phyloP scores from a whole-genome alignment of 106 monocot species.

The Phalaenopsis aphrodite region DNA sequence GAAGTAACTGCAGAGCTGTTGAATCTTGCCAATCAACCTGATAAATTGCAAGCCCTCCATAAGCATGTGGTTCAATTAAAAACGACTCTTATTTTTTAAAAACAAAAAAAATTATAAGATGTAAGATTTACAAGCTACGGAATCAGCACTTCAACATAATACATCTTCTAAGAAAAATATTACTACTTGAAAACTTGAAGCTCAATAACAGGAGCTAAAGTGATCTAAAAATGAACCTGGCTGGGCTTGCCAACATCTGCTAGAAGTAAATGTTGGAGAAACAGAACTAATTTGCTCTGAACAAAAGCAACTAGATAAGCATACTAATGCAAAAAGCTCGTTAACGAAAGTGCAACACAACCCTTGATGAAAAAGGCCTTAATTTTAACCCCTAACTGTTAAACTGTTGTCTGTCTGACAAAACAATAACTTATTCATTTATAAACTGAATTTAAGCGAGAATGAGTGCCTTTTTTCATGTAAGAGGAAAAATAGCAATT shows the following conservation, averaged over 20 bases:
- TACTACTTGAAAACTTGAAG: neutral
- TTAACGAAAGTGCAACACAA: neutral
- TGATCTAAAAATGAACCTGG: neutral
- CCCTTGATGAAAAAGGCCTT: neutral
- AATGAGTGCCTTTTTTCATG: neutral
- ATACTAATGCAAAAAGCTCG: neutral
- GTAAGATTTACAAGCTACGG: neutral
- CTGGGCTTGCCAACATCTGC: constrained; percentile 1
- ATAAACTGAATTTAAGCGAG: neutral
- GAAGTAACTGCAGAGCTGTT: constrained; percentile 74
- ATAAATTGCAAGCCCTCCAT: constrained; percentile 4
- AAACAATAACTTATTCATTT: neutral
- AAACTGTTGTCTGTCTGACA: neutral
- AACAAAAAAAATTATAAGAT: neutral
- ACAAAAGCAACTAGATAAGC: neutral
- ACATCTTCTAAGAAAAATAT: neutral
- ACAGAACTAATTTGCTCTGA: neutral
- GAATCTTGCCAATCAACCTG: constrained; percentile 94
- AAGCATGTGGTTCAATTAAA: neutral
- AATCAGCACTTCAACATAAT: neutral
- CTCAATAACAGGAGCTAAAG: neutral
- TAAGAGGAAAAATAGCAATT: too few relatives aligned
- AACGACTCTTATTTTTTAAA: neutral
- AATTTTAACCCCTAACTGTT: neutral
- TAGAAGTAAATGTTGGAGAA: neutral